These are phyloP conservation scores for Daucus carota DNA, from an alignment of 129 eudicot genomes.

Conservation along the genomic window DH1_v3.0 NC_030384.2:31786001-31786500, in stretches of 20 bases:
- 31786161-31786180: neutral
- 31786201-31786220: neutral
- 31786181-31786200: neutral
- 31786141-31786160: neutral
- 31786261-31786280: neutral
- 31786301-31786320: constrained; percentile 57
- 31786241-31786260: neutral
- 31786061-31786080: neutral
- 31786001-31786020: neutral
- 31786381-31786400: constrained; percentile 54
- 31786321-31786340: constrained; percentile 77
- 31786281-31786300: constrained; percentile 41
- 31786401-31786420: constrained; percentile 70
- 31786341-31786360: constrained; percentile 88
- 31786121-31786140: neutral
- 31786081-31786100: neutral
- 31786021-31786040: neutral
- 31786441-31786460: constrained; percentile 43
- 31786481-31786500: constrained; percentile 86
- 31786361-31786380: constrained; percentile 80
- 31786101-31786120: neutral
- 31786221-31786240: no score
- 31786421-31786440: constrained; percentile 92
- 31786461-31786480: constrained; percentile 48
- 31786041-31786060: neutral